These are phyloP conservation scores for Knufia fluminis DNA, from an alignment of 2,329 filamentous ascomycete genomes.

Conservation along the genomic window DNA sequence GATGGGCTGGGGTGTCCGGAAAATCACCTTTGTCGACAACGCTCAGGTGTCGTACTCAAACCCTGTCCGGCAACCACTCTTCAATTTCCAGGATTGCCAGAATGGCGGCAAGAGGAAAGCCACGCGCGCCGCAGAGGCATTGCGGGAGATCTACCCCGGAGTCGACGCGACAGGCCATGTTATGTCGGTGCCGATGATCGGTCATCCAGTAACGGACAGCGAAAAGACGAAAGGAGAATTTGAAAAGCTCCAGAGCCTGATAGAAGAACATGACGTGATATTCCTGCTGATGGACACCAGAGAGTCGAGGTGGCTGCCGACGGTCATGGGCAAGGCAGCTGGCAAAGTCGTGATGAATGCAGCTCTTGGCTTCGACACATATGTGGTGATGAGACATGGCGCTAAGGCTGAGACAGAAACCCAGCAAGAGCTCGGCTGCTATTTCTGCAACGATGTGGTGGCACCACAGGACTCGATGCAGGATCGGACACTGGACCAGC, in stretches of 20 bases:
- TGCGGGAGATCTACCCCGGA: constrained; percentile 82
- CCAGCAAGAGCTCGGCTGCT: constrained; percentile 67
- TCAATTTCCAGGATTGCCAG: constrained; percentile 79
- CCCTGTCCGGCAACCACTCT: constrained; percentile 87
- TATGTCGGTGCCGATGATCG: constrained; percentile 88
- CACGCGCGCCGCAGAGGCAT: constrained; percentile 63
- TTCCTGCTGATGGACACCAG: constrained; percentile 97
- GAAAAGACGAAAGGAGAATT: constrained; percentile 63
- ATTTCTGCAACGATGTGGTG: constrained; percentile 98
- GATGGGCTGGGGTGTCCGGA: constrained; percentile 90
- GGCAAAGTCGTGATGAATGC: constrained; percentile 96
- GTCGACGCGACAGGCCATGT: constrained; percentile 72
- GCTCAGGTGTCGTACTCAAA: constrained; percentile 92
- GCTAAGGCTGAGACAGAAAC: constrained; percentile 48
- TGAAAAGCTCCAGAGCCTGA: constrained; percentile 61
- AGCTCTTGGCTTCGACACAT: constrained; percentile 91
- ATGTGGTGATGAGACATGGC: constrained; percentile 94
- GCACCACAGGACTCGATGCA: constrained; percentile 85
- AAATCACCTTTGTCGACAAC: constrained; percentile 94
- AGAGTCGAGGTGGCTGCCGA: constrained; percentile 91
- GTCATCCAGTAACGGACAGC: constrained; percentile 74
- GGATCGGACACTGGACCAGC: constrained; percentile 91
- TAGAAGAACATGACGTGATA: constrained; percentile 79
- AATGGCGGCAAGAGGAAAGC: constrained; percentile 80
- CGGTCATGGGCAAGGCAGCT: constrained; percentile 85